phyloP scores from a whole-genome alignment of 2,329 filamentous ascomycete genomes.

The Graphilbum fragrans region DNA sequence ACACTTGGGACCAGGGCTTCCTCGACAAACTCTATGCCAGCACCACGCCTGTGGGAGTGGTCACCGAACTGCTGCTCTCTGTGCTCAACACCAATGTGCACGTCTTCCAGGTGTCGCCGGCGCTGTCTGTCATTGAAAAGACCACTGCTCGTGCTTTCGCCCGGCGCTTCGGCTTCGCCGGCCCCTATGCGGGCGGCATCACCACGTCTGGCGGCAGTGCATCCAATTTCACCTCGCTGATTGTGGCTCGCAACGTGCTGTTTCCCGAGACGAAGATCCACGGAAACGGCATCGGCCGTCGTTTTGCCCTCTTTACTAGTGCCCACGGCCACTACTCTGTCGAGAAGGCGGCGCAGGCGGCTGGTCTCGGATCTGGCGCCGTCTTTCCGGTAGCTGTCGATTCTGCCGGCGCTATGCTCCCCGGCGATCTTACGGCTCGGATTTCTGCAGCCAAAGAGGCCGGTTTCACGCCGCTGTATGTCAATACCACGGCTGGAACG shows the following conservation, averaged over 20 bases:
- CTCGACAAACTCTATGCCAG: constrained; percentile 90
- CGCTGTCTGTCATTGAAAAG: constrained; percentile 79
- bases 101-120: constrained; percentile 88
- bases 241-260: constrained; percentile 77
- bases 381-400: constrained; percentile 71
- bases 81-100: constrained; percentile 89
- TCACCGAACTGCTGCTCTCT: constrained; percentile 73
- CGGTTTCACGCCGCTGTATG: constrained; percentile 78
- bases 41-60: constrained; percentile 75
- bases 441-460: constrained; percentile 48
- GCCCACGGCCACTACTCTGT: constrained; percentile 89
- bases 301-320: constrained; percentile 79
- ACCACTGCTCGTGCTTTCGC: constrained; percentile 63
- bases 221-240: constrained; percentile 74
- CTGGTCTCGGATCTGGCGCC: constrained; percentile 64
- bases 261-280: constrained; percentile 65
- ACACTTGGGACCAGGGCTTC: constrained; percentile 98
- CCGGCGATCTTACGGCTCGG: constrained; percentile 49
- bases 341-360: constrained; percentile 87
- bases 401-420: constrained; percentile 56
- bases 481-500: constrained; percentile 90
- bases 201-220: constrained; percentile 72
- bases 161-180: constrained; percentile 61
- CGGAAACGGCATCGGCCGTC: constrained; percentile 48
- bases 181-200: constrained; percentile 60